Percentiles rank a stretch among this genome's conserved stretches.
Evolutionary conservation across 192 early-diverging fungal genomes (phyloP).

Genomic region (Allomyces macrogynus): DNA sequence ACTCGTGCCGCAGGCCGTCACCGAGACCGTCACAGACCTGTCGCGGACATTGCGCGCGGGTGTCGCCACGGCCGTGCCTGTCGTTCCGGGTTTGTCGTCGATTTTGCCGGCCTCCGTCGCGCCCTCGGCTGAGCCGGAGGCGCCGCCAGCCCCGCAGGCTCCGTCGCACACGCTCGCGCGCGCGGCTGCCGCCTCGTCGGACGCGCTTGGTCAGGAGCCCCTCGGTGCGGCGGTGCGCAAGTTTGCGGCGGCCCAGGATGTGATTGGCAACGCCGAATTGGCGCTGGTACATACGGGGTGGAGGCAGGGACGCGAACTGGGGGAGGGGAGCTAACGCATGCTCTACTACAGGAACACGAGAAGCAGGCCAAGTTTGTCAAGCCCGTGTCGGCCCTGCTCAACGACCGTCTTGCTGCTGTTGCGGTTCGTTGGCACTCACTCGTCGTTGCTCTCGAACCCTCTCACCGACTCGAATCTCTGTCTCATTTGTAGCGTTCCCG

Average conservation of each 20-base stretch:
- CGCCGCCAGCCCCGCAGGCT: constrained; percentile 16
- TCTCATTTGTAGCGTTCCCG: constrained; percentile 51
- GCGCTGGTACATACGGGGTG: constrained; percentile 12
- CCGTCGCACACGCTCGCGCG: constrained; percentile 55
- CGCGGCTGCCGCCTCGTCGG: constrained; percentile 41
- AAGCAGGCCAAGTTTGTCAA: constrained; percentile 53
- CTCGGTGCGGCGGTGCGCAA: constrained; percentile 69
- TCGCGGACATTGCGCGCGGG: constrained; percentile 41
- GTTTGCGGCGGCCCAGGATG: constrained; percentile 65
- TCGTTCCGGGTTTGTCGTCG: constrained; percentile 18
- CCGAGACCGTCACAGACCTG: constrained; percentile 51
- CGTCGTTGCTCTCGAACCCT: too few relatives aligned
- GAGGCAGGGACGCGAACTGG: neutral
- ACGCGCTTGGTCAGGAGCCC: constrained; percentile 56
- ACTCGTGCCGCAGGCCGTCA: constrained; percentile 48
- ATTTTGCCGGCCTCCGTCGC: constrained; percentile 30
- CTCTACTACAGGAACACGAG: constrained; percentile 30
- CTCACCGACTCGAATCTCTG: too few relatives aligned
- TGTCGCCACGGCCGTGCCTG: constrained; percentile 29
- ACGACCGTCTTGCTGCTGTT: constrained; percentile 53
- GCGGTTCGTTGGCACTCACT: constrained; percentile 17
- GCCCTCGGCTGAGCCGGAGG: constrained; percentile 10
- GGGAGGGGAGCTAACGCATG: constrained; percentile 8
- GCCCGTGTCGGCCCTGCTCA: constrained; percentile 50
- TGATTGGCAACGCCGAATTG: constrained; percentile 58